Evolutionary conservation across 192 early-diverging fungal species (phyloP).

Genomic region (Backusella australiensis): DNA sequence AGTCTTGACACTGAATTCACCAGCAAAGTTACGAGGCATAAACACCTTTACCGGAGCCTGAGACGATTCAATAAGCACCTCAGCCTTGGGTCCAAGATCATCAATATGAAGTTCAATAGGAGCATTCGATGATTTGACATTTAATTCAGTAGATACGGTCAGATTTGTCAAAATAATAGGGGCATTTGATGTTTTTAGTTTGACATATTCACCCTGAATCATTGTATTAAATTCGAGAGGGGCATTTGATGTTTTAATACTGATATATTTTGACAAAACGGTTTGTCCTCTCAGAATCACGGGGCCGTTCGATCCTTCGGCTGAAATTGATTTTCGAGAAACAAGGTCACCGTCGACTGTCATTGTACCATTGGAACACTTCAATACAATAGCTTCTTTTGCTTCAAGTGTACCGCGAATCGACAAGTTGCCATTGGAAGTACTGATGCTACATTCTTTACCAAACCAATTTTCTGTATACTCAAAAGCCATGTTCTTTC

Average conservation of each 20-base stretch:
- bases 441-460: background rate
- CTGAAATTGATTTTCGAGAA: background rate
- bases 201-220: background rate
- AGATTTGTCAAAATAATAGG: constrained; percentile 1
- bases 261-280: background rate
- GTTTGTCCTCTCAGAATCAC: background rate
- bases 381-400: background rate
- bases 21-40: constrained; percentile 6
- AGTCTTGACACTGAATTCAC: background rate
- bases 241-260: background rate
- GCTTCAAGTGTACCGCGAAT: background rate
- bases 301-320: background rate
- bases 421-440: background rate
- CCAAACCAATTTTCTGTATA: background rate
- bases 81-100: background rate
- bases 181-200: background rate
- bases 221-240: background rate
- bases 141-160: background rate
- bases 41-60: background rate
- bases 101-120: constrained; percentile 4
- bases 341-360: background rate
- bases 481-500: background rate
- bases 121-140: background rate
- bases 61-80: background rate
- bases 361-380: background rate